Evolutionary conservation across 495 filamentous ascomycete species (phyloP), one percentile per base, ranked within the genome.

Genomic region (Aspergillus funiculosus): DNA sequence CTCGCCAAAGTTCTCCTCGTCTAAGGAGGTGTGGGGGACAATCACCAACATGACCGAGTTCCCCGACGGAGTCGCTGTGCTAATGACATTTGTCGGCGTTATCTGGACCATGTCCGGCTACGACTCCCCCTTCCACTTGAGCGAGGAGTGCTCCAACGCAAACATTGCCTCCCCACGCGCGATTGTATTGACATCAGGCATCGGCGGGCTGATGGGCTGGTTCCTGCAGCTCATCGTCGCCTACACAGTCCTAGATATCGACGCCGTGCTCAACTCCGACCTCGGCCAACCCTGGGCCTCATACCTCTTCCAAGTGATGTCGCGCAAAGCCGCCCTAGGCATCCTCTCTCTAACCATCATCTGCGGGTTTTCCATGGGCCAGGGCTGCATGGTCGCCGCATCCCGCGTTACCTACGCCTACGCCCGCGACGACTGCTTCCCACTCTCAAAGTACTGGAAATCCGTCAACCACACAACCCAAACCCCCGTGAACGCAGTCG

Each of bases 331-430:
- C 1, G 79, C 80, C n/a, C 68, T 87, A 7, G 79, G 76, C 4
- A 78, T 87, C 48, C 74, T 88, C 6, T 66, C 73, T 3, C 62
- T 89, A 24, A 89, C 84, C 4, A 86, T 89, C 54, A 67, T 87
- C 37, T 86, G 83, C 55, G 83, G 80, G 3, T 89, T 86, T 61
- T 83, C 76, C 13, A 89, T 89, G 85, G 85, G 85, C 14, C 85
- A 89, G 66, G 85, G 82, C 1, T 87, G 83, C 61, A 87, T 87
- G 85, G 82, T 89, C 21, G 83, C 85, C 10, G 85, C 85, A 2
- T 85, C 81, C 5, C 72, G 85, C 39, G 85, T 89, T 19, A 86
- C 84, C 13, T 89, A 86, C 53, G 85, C 85, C 13, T 89, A 89
- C 60, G 84, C 85, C 6, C 80, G 85, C 9, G 85, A 89, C 62